phyloP scores from a whole-genome alignment of 2,329 filamentous ascomycete species.

The Diaporthe aspalathi region DNA sequence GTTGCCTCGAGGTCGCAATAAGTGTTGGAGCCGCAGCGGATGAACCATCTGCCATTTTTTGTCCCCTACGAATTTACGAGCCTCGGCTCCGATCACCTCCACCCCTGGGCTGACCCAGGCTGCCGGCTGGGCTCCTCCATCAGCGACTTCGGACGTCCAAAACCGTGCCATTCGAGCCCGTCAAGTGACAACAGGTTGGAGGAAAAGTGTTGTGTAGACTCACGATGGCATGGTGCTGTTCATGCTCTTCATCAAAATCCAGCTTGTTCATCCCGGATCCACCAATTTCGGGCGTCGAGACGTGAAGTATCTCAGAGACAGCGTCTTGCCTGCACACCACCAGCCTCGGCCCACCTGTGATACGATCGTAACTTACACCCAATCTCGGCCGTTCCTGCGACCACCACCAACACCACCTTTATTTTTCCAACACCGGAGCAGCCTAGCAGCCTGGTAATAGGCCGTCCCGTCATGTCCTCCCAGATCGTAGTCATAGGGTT shows the following conservation, averaged over 20 bases:
- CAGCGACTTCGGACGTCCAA: constrained; percentile 26
- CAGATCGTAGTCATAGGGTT: constrained; percentile 37
- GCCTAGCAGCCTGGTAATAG: too few relatives aligned
- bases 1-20: neutral
- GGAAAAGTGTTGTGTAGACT: neutral
- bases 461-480: neutral
- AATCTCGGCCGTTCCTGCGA: neutral
- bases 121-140: constrained; percentile 11
- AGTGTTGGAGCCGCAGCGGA: neutral
- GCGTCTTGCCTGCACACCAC: constrained; percentile 14
- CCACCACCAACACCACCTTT: too few relatives aligned
- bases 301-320: neutral
- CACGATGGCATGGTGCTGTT: neutral
- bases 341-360: constrained; percentile 13
- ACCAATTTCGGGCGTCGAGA: neutral
- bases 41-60: neutral
- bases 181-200: neutral
- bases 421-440: neutral
- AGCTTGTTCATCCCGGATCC: neutral
- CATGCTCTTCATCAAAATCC: neutral
- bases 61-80: neutral
- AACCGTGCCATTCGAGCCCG: neutral
- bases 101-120: neutral
- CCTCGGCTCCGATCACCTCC: constrained; percentile 8
- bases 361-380: neutral